These are phyloP conservation scores for Suillus spraguei DNA, from an alignment of 768 basidiomycete species.

Conservation along the genomic window DNA sequence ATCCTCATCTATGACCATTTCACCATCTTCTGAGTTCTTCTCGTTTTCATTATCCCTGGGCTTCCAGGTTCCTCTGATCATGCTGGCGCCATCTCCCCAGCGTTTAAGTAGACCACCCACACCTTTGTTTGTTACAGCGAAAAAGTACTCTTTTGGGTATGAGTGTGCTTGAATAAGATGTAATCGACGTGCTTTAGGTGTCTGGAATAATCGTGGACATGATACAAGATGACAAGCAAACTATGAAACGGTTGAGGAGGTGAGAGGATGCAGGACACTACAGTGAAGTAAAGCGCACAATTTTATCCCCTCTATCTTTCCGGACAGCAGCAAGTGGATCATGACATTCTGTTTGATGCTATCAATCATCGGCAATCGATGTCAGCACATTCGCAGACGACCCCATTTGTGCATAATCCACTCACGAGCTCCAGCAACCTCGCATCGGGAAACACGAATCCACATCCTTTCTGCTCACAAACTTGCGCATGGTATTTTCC, in stretches of 20 bases:
- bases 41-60: conserved; percentile 35
- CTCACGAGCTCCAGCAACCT: conserved; percentile 79
- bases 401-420: conserved; percentile 2
- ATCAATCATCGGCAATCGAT: conserved; percentile 6
- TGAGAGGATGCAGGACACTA: conserved; percentile 8
- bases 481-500: conserved; percentile 84
- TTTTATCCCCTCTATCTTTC: conserved; percentile 83
- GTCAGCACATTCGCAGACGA: conserved; percentile 3
- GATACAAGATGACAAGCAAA: conserved; percentile 77
- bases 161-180: conserved; percentile 83
- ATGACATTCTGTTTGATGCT: conserved; percentile 89
- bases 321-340: conserved; percentile 80
- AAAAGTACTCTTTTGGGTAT: conserved; percentile 90
- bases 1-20: conserved; percentile 26
- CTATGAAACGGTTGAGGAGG: conserved; percentile 34
- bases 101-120: conserved; percentile 75
- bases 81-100: conserved; percentile 85
- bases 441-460: conserved; percentile 84
- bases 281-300: conserved; percentile 44
- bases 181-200: conserved; percentile 74
- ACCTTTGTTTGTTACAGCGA: conserved; percentile 89
- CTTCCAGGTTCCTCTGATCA: conserved; percentile 77
- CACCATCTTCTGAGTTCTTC: conserved; percentile 19
- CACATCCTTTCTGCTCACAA: conserved; percentile 69
- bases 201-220: conserved; percentile 62